Conservation (phyloP, 2,329 filamentous ascomycete species). For the Pestalotiopsis sp. region DNA sequence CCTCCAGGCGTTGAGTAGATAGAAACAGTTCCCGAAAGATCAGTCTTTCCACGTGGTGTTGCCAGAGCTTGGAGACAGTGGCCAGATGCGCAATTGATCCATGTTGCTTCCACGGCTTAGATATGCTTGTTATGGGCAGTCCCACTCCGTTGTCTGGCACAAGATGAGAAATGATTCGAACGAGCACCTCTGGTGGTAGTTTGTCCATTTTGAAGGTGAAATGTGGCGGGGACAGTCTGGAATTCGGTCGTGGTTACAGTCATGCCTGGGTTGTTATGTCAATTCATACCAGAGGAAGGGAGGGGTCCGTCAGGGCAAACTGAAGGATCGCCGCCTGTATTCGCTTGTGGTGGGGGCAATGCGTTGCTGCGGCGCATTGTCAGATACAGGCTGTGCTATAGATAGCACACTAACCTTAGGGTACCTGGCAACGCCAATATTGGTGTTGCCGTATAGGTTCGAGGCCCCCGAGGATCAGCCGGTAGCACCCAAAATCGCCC, state of each 20-base stretch:
- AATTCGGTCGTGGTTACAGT: not conserved
- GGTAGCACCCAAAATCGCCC: too few relatives aligned
- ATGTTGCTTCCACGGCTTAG: not conserved
- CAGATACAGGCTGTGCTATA: not conserved
- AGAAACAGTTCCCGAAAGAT: not conserved
- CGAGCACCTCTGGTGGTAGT: not conserved
- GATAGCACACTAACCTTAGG: not conserved
- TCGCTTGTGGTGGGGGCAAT: not conserved
- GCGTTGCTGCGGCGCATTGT: not conserved
- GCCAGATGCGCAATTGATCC: not conserved
- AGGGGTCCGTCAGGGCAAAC: not conserved
- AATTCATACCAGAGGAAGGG: not conserved
- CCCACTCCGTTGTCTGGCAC: constrained; percentile 3
- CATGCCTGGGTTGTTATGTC: not conserved
- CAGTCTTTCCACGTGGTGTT: constrained; percentile 6
- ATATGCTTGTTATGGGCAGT: not conserved
- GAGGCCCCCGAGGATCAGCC: too few relatives aligned
- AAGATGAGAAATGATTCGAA: not conserved
- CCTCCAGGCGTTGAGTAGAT: not conserved
- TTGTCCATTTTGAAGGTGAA: not conserved
- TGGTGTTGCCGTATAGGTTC: too few relatives aligned
- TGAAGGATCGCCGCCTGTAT: not conserved
- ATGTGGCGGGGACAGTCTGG: not conserved
- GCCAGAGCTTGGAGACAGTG: constrained; percentile 4
- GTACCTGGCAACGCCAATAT: too few relatives aligned